phyloP scores from a whole-genome alignment of 495 filamentous ascomycete genomes.

The Aspergillus baeticus region DNA sequence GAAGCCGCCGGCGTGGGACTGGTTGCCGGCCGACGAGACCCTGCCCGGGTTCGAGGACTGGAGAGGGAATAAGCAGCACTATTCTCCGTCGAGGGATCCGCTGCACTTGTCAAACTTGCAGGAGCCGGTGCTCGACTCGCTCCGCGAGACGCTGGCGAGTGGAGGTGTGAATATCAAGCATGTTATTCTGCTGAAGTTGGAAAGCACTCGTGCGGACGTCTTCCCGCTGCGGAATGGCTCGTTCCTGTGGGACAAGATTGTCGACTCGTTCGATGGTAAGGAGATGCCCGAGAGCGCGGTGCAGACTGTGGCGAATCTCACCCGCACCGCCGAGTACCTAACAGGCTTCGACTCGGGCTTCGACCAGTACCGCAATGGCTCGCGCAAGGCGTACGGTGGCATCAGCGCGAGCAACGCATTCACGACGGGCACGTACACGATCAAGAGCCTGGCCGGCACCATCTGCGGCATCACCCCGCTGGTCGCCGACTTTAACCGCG shows the following conservation, averaged over 20 bases:
- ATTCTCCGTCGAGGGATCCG: slow-evolving; percentile 38
- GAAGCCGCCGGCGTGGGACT: slow-evolving; percentile 24
- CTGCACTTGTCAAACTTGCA: slow-evolving; percentile 48
- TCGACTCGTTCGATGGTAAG: slow-evolving; percentile 29
- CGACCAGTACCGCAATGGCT: slow-evolving; percentile 19
- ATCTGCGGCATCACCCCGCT: slow-evolving; percentile 48
- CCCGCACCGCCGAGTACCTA: slow-evolving; percentile 39
- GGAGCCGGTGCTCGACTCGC: slow-evolving; percentile 32
- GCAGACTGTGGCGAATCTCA: slow-evolving; percentile 38
- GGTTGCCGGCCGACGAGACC: slow-evolving; percentile 30
- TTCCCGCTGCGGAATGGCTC: slow-evolving; percentile 48
- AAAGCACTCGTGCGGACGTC: slow-evolving; percentile 49
- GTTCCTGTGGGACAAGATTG: slow-evolving; percentile 40
- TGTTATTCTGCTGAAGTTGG: slow-evolving; percentile 45
- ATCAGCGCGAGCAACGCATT: slow-evolving; percentile 42
- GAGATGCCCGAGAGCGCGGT: slow-evolving; percentile 28
- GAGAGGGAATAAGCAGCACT: slow-evolving; percentile 29
- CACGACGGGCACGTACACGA: slow-evolving; percentile 46
- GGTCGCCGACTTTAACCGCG: slow-evolving; percentile 49
- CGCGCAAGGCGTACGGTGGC: slow-evolving; percentile 31
- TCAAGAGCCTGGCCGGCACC: slow-evolving; percentile 47
- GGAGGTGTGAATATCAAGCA: slow-evolving; percentile 47
- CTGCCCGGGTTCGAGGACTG: slow-evolving; percentile 37
- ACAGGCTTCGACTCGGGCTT: slow-evolving; percentile 44
- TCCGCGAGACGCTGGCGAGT: slow-evolving; percentile 30